These are phyloP conservation scores for Xylariales sp. DNA, from an alignment of 2,329 filamentous ascomycete species.

Conservation along the genomic window DNA sequence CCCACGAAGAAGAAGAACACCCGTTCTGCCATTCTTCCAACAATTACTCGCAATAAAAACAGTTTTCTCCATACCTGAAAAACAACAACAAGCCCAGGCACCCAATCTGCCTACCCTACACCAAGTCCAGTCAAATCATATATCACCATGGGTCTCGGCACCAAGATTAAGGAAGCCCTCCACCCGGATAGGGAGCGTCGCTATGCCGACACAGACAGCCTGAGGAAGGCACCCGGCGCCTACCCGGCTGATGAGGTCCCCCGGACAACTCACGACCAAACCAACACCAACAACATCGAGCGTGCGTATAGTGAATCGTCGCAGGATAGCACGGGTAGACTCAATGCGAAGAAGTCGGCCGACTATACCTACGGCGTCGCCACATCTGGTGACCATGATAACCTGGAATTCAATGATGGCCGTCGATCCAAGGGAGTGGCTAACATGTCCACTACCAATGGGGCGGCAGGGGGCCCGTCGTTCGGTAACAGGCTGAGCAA, in stretches of 20 bases:
- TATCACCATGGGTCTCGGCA: slow-evolving; percentile 18
- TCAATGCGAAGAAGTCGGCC: slow-evolving; percentile 4
- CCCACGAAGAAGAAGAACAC: no score
- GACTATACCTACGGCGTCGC: slow-evolving; percentile 8
- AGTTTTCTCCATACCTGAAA: no score
- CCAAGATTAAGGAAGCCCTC: slow-evolving; percentile 19
- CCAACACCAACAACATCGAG: no score
- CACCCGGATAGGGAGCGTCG: slow-evolving; percentile 12
- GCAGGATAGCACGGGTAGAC: no score
- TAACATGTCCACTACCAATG: neutral
- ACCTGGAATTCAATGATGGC: neutral
- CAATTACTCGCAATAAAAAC: no score
- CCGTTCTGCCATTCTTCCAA: no score
- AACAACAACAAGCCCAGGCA: no score
- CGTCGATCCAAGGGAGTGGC: neutral
- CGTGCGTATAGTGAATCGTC: no score
- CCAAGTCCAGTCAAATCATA: no score
- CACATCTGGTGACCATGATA: neutral
- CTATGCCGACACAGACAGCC: slow-evolving; percentile 1
- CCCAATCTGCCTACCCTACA: no score
- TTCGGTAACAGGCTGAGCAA: slow-evolving; percentile 11
- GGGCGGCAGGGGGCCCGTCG: neutral
- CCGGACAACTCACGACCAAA: slow-evolving; percentile 11
- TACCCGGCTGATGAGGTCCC: slow-evolving; percentile 12
- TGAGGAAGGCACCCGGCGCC: slow-evolving; percentile 10